phyloP scores from a whole-genome alignment of 2,329 filamentous ascomycete species.

The Ceratocystis harringtonii region DNA sequence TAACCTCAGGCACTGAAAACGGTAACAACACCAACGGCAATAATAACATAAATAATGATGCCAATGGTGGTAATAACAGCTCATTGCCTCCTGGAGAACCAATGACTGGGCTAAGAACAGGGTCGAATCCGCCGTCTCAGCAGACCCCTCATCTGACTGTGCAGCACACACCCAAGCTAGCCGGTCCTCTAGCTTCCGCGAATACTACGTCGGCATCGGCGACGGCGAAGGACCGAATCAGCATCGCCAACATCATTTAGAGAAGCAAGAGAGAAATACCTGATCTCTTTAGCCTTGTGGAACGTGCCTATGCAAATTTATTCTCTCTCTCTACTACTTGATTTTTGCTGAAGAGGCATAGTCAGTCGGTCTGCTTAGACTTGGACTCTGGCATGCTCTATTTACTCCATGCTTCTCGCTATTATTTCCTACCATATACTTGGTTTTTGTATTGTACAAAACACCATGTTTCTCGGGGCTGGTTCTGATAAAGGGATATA shows the following conservation, averaged over 20 bases:
- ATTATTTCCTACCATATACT: background rate
- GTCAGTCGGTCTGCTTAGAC: background rate
- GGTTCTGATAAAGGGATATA: background rate
- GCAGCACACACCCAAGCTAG: background rate
- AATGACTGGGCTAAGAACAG: slow-evolving; percentile 1
- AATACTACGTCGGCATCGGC: background rate
- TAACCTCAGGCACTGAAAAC: background rate
- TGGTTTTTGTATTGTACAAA: background rate
- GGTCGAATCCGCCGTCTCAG: slow-evolving; percentile 16
- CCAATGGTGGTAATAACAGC: background rate
- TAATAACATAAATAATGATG: background rate
- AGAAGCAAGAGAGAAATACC: background rate
- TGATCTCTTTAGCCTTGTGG: background rate
- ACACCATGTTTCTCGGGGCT: background rate
- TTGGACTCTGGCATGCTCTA: background rate
- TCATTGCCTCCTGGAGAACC: background rate
- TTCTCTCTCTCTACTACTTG: background rate
- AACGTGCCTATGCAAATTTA: background rate
- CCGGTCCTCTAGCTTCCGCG: background rate
- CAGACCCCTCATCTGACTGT: slow-evolving; percentile 19
- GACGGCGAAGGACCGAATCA: slow-evolving; percentile 25
- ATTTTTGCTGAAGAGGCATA: background rate
- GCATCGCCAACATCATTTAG: slow-evolving; percentile 34
- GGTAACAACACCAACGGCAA: background rate
- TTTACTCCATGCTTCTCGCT: background rate